phyloP scores from a whole-genome alignment of 2,329 filamentous ascomycete genomes.

The Arthrobotrys sphaeroides region DNA sequence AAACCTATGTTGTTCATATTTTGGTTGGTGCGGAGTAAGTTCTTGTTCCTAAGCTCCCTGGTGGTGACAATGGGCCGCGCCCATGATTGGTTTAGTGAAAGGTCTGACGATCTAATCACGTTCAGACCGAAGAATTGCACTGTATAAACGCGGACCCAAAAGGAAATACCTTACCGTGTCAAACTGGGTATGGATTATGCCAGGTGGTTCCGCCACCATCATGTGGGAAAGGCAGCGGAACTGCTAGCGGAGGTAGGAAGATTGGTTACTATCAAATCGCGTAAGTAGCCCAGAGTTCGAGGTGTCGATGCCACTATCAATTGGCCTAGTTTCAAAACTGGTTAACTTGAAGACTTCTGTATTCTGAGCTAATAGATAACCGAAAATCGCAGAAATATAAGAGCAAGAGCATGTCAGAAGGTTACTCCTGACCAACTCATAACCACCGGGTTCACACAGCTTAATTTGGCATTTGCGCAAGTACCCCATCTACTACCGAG shows the following conservation, averaged over 20 bases:
- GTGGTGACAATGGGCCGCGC: too few relatives aligned
- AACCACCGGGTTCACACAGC: constrained; percentile 59
- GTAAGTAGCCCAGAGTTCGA: not conserved
- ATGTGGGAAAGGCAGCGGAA: constrained; percentile 26
- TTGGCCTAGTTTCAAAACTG: too few relatives aligned
- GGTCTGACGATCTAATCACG: not conserved
- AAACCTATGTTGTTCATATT: constrained; percentile 28
- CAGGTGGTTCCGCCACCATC: constrained; percentile 19
- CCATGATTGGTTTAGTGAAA: too few relatives aligned
- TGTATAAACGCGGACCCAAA: constrained; percentile 23
- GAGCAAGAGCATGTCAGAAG: constrained; percentile 59
- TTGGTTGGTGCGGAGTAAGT: constrained; percentile 39
- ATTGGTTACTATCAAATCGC: constrained; percentile 42
- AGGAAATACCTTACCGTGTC: constrained; percentile 28
- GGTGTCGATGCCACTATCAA: too few relatives aligned
- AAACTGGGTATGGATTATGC: constrained; percentile 11
- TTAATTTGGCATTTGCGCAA: constrained; percentile 59
- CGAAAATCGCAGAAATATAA: constrained; percentile 51
- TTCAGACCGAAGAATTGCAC: constrained; percentile 15
- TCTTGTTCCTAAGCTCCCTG: too few relatives aligned
- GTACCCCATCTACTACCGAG: not conserved
- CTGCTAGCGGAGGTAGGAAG: constrained; percentile 25
- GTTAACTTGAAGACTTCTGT: too few relatives aligned
- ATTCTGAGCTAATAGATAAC: not conserved
- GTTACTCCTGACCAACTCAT: constrained; percentile 60